A percentile compares a stretch with the other conserved stretches of the same genome.
Conservation (phyloP, 345 rosid genomes). For the Camelina neglecta region DNA sequence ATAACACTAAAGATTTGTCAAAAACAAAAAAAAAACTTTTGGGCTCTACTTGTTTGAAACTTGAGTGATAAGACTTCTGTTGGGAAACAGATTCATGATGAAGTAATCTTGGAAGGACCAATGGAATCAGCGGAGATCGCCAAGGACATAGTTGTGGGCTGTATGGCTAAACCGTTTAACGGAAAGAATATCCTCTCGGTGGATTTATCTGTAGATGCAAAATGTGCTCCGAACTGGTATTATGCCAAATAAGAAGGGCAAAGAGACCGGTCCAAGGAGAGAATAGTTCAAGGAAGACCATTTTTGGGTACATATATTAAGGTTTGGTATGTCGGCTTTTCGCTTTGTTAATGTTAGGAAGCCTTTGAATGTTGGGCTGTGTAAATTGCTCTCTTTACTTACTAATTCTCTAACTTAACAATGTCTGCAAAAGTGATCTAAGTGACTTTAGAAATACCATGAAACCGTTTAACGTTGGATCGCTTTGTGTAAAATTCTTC, state of each 20-base stretch:
- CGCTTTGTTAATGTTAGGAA: slow-evolving; percentile 33
- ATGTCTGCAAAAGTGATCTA: slow-evolving; percentile 8
- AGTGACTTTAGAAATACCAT: neutral
- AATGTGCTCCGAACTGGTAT: slow-evolving; percentile 94
- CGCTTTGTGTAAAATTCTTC: too few relatives aligned
- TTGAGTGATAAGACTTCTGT: neutral
- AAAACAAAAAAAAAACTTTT: neutral
- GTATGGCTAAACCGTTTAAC: slow-evolving; percentile 87
- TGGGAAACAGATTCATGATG: slow-evolving; percentile 84
- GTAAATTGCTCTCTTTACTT: slow-evolving; percentile 26
- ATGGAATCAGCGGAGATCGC: slow-evolving; percentile 83
- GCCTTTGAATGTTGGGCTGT: slow-evolving; percentile 12
- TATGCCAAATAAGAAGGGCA: slow-evolving; percentile 63
- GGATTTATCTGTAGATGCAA: slow-evolving; percentile 83
- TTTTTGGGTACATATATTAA: slow-evolving; percentile 25
- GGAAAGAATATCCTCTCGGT: slow-evolving; percentile 80
- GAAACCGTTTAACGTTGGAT: too few relatives aligned
- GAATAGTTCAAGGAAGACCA: slow-evolving; percentile 4
- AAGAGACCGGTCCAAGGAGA: neutral
- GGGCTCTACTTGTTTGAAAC: neutral
- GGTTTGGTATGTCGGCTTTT: slow-evolving; percentile 3
- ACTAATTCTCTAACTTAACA: slow-evolving; percentile 32
- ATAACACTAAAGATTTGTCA: too few relatives aligned
- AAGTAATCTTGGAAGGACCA: slow-evolving; percentile 98
- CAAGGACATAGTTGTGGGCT: slow-evolving; percentile 77